A percentile compares a stretch with the other conserved stretches of the same genome.
phyloP scores from a whole-genome alignment of 495 filamentous ascomycete species.

The Apiosordaria backusii region DNA sequence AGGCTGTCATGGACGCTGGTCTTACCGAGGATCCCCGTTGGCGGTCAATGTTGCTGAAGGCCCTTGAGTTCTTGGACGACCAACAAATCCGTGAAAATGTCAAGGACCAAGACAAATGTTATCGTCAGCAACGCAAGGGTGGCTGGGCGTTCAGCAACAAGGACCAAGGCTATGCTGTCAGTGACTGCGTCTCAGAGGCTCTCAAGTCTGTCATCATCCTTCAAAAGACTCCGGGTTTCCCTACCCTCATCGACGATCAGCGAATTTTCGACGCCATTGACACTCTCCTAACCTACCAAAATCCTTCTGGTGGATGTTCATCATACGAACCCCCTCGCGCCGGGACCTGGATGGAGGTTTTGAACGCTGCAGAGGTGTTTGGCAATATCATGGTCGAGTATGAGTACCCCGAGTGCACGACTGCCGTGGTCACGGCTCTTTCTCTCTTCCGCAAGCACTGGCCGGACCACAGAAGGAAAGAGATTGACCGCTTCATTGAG shows the following conservation, averaged over 20 bases:
- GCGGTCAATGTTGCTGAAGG: slow-evolving; percentile 77
- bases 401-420: slow-evolving; percentile 96
- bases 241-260: slow-evolving; percentile 65
- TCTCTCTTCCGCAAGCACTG: slow-evolving; percentile 76
- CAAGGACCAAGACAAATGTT: slow-evolving; percentile 71
- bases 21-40: slow-evolving; percentile 74
- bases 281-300: slow-evolving; percentile 89
- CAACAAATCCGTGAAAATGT: slow-evolving; percentile 90
- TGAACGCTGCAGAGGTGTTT: slow-evolving; percentile 97
- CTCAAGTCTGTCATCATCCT: slow-evolving; percentile 83
- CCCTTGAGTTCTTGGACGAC: slow-evolving; percentile 80
- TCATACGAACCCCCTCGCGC: slow-evolving; percentile 85
- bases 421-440: slow-evolving; percentile 86
- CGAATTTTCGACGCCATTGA: slow-evolving; percentile 85
- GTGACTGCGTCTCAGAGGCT: slow-evolving; percentile 88
- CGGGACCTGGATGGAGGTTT: slow-evolving; percentile 68
- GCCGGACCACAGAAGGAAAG: slow-evolving; percentile 70
- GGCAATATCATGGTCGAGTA: slow-evolving; percentile 98
- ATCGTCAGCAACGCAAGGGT: slow-evolving; percentile 88
- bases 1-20: slow-evolving; percentile 73
- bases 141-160: slow-evolving; percentile 94
- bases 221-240: slow-evolving; percentile 74
- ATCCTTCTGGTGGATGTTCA: slow-evolving; percentile 79
- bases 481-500: slow-evolving; percentile 68
- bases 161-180: slow-evolving; percentile 90